phyloP scores from a whole-genome alignment of 208 protist genomes.

The Entamoeba dispar region DNA sequence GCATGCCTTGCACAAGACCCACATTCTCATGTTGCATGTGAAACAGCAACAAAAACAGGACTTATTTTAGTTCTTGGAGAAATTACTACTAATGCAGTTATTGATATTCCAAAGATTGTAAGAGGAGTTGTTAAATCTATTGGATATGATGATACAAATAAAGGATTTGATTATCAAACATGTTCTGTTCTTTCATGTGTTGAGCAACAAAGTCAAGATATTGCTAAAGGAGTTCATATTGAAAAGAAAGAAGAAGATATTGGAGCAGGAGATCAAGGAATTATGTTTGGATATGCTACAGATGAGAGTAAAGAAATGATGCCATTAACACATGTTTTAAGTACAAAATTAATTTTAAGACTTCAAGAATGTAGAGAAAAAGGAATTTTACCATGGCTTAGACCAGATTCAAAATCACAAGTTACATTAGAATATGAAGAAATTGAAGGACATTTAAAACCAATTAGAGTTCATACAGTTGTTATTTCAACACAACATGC shows the following conservation, averaged over 20 bases:
- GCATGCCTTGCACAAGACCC: slow-evolving; percentile 84
- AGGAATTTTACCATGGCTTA: slow-evolving; percentile 66
- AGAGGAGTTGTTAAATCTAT: slow-evolving; percentile 81
- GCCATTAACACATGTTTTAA: slow-evolving; percentile 59
- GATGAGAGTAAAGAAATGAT: slow-evolving; percentile 89
- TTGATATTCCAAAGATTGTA: slow-evolving; percentile 90
- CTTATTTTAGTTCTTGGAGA: slow-evolving; percentile 97
- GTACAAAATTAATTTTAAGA: neutral
- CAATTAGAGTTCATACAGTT: slow-evolving; percentile 78
- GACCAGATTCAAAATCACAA: slow-evolving; percentile 91
- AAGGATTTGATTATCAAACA: slow-evolving; percentile 80
- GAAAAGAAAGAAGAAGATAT: slow-evolving; percentile 63
- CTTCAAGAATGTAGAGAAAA: slow-evolving; percentile 77
- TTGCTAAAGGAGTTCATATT: slow-evolving; percentile 80
- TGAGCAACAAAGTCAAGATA: slow-evolving; percentile 93
- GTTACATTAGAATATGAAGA: slow-evolving; percentile 94
- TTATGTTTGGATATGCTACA: slow-evolving; percentile 99
- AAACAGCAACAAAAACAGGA: slow-evolving; percentile 86
- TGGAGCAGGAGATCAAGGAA: slow-evolving; percentile 93
- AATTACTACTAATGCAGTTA: slow-evolving; percentile 79
- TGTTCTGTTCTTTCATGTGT: slow-evolving; percentile 83
- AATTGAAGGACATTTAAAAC: slow-evolving; percentile 51
- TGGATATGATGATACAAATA: slow-evolving; percentile 72
- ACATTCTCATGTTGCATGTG: slow-evolving; percentile 84
- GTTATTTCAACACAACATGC: slow-evolving; percentile 95